phyloP scores from a whole-genome alignment of 2,329 filamentous ascomycete species.

The Neocatenulostroma microsporum region DNA sequence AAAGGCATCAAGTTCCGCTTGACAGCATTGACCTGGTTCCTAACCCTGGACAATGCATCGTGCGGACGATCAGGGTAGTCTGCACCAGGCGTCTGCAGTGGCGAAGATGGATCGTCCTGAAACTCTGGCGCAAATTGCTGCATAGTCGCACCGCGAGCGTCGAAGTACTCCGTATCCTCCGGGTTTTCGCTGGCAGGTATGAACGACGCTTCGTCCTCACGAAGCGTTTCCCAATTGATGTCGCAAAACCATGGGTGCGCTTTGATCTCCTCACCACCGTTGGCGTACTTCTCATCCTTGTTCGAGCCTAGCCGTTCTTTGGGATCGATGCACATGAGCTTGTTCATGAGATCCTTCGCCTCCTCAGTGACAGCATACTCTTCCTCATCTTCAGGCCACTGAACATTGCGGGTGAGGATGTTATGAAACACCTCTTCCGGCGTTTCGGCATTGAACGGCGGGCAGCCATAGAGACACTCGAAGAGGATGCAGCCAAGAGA shows the following conservation, averaged over 20 bases:
- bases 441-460: slow-evolving; percentile 83
- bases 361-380: slow-evolving; percentile 64
- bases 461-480: slow-evolving; percentile 87
- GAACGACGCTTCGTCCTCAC: slow-evolving; percentile 95
- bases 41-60: slow-evolving; percentile 83
- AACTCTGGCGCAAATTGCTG: slow-evolving; percentile 91
- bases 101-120: slow-evolving; percentile 76
- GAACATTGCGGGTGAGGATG: slow-evolving; percentile 79
- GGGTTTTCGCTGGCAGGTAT: slow-evolving; percentile 87
- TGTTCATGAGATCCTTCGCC: slow-evolving; percentile 91
- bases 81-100: slow-evolving; percentile 58
- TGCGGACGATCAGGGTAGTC: slow-evolving; percentile 88
- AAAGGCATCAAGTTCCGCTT: slow-evolving; percentile 92
- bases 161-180: slow-evolving; percentile 97
- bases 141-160: slow-evolving; percentile 80
- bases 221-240: slow-evolving; percentile 78
- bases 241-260: slow-evolving; percentile 81
- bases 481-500: slow-evolving; percentile 98
- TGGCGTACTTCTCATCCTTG: slow-evolving; percentile 68
- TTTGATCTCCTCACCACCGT: slow-evolving; percentile 85
- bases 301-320: slow-evolving; percentile 78
- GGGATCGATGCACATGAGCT: slow-evolving; percentile 77
- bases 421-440: slow-evolving; percentile 96
- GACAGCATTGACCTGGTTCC: slow-evolving; percentile 73
- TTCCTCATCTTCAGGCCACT: slow-evolving; percentile 79